phyloP scores from a whole-genome alignment of 352 stramenopile genomes.

The Phytophthora hibernalis region DNA sequence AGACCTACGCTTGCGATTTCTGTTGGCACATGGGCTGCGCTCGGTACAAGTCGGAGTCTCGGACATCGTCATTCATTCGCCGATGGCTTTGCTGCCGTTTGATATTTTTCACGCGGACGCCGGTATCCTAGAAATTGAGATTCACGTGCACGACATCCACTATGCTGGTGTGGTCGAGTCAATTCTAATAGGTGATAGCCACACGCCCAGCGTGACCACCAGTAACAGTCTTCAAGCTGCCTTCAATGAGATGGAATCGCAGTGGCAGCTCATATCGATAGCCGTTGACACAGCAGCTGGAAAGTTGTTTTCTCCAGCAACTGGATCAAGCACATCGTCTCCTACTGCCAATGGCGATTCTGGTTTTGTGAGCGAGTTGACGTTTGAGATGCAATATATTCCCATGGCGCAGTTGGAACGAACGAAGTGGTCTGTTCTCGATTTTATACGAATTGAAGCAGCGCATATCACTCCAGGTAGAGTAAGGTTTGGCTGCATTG shows the following conservation, averaged over 20 bases:
- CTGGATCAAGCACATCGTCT: neutral
- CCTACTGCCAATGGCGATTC: neutral
- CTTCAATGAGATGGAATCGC: slow-evolving; percentile 19
- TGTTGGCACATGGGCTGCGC: slow-evolving; percentile 13
- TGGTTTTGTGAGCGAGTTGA: slow-evolving; percentile 5
- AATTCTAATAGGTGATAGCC: slow-evolving; percentile 1
- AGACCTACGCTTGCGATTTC: slow-evolving; percentile 25
- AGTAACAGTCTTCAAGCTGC: slow-evolving; percentile 1
- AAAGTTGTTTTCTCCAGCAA: slow-evolving; percentile 4
- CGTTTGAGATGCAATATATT: slow-evolving; percentile 19
- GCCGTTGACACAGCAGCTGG: slow-evolving; percentile 17
- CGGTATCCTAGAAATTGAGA: slow-evolving; percentile 23
- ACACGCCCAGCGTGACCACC: neutral
- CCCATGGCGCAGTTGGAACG: slow-evolving; percentile 20
- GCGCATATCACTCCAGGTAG: neutral
- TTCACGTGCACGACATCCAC: slow-evolving; percentile 21
- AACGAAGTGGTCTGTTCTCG: slow-evolving; percentile 26
- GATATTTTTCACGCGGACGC: slow-evolving; percentile 14
- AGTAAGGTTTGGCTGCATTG: slow-evolving; percentile 20
- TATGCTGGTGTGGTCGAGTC: slow-evolving; percentile 7
- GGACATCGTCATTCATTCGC: slow-evolving; percentile 25
- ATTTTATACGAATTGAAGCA: slow-evolving; percentile 11
- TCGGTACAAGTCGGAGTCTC: slow-evolving; percentile 16
- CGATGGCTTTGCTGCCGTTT: slow-evolving; percentile 10
- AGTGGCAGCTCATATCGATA: slow-evolving; percentile 25